phyloP scores from a whole-genome alignment of 371 early-diverging fungal genomes.

The Pancytospora epiphaga region DNA sequence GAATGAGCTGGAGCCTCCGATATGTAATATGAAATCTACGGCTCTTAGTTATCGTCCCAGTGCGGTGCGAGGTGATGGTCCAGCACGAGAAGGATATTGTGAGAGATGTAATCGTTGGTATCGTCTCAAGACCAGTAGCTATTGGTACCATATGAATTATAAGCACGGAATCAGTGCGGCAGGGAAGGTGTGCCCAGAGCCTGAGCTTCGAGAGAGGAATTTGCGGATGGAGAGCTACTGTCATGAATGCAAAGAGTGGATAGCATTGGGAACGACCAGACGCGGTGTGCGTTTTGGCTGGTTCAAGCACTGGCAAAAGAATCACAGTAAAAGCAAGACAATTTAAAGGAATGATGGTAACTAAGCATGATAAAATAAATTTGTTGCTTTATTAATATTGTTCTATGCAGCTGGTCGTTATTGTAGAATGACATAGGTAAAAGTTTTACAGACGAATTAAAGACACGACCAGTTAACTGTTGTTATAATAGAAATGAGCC shows the following conservation, averaged over 20 bases:
- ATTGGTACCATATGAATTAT: slow-evolving; percentile 61
- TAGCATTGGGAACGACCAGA: slow-evolving; percentile 25
- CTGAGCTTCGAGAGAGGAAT: slow-evolving; percentile 10
- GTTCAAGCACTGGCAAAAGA: slow-evolving; percentile 53
- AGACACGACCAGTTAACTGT: too few species aligned
- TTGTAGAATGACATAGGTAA: too few species aligned
- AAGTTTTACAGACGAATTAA: too few species aligned
- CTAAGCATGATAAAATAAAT: too few species aligned
- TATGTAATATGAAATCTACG: background rate
- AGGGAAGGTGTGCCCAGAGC: slow-evolving; percentile 43
- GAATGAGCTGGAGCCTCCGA: background rate
- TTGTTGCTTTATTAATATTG: too few species aligned
- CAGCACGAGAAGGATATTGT: slow-evolving; percentile 50
- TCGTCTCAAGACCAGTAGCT: slow-evolving; percentile 54
- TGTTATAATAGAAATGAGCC: too few species aligned
- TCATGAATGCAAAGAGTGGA: slow-evolving; percentile 43
- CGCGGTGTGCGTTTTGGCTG: slow-evolving; percentile 46
- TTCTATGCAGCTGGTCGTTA: too few species aligned
- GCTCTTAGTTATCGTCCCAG: slow-evolving; percentile 36
- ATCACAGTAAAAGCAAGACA: slow-evolving; percentile 33
- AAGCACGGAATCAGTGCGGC: slow-evolving; percentile 56
- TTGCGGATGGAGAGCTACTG: slow-evolving; percentile 38
- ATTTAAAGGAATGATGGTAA: background rate
- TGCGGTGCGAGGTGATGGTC: slow-evolving; percentile 34
- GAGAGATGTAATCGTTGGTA: slow-evolving; percentile 46